Percentiles rank a stretch among this genome's conserved stretches.
Evolutionary conservation across 768 basidiomycete genomes (phyloP).

Genomic region (Kwoniella sp.): DNA sequence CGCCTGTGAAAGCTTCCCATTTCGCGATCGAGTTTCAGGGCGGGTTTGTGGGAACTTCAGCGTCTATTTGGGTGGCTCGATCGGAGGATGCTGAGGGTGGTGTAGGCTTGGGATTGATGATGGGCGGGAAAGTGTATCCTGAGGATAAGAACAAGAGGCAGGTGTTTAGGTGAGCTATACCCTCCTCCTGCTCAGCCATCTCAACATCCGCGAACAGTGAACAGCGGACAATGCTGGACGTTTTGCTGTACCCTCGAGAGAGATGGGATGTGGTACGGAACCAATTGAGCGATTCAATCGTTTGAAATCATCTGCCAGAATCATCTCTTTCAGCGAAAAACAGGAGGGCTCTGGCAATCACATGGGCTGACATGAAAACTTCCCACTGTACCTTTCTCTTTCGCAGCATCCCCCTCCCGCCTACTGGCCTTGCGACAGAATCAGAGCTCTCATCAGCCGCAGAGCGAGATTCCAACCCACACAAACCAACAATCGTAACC

Average conservation of each 20-base stretch:
- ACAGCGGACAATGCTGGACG: too few species aligned
- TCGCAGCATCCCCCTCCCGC: conserved; percentile 23
- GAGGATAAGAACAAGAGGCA: conserved; percentile 51
- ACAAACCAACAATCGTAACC: conserved; percentile 15
- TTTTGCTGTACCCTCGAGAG: too few species aligned
- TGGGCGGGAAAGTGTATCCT: conserved; percentile 49
- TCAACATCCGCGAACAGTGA: too few species aligned
- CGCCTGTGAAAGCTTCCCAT: conserved; percentile 41
- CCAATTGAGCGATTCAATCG: too few species aligned
- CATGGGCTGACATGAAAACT: neutral
- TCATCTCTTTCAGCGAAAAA: too few species aligned
- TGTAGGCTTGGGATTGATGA: conserved; percentile 40
- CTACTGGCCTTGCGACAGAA: conserved; percentile 8
- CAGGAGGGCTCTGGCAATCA: too few species aligned
- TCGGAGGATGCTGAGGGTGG: conserved; percentile 20
- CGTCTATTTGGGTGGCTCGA: conserved; percentile 42
- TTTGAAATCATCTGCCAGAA: too few species aligned
- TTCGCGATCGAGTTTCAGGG: conserved; percentile 55
- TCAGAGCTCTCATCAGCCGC: conserved; percentile 3
- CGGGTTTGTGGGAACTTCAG: conserved; percentile 47
- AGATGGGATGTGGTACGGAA: too few species aligned
- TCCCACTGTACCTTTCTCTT: too few species aligned
- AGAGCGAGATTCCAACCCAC: conserved; percentile 2
- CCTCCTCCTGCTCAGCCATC: too few species aligned
- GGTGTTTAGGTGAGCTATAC: conserved; percentile 50